A percentile compares a stretch with the other conserved stretches of the same genome.
phyloP scores from a whole-genome alignment of 331 rosid species.

The Pyrus hybrid region DNA sequence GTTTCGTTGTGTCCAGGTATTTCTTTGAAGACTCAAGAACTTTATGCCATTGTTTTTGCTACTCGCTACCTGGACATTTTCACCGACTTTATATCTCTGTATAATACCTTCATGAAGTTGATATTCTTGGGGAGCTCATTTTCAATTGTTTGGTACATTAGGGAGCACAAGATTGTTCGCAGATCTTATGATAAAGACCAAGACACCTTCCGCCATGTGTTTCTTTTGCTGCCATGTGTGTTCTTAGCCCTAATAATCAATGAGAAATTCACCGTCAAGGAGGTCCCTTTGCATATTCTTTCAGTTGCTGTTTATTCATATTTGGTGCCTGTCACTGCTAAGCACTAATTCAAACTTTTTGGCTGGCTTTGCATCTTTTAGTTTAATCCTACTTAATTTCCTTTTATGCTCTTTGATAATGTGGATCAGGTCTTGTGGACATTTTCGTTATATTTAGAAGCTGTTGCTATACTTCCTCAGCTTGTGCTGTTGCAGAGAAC shows the following conservation, averaged over 20 bases:
- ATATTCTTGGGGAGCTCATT: slow-evolving; percentile 78
- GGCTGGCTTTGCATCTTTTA: not conserved
- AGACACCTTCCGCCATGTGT: slow-evolving; percentile 63
- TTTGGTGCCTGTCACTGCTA: not conserved
- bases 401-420: not conserved
- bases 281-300: slow-evolving; percentile 25
- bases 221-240: slow-evolving; percentile 56
- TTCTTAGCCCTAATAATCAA: slow-evolving; percentile 48
- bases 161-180: slow-evolving; percentile 64
- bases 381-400: not conserved
- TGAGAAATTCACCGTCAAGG: slow-evolving; percentile 60
- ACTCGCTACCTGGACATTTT: slow-evolving; percentile 70
- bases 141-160: slow-evolving; percentile 72
- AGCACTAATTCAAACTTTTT: not conserved
- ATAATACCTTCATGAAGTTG: slow-evolving; percentile 62
- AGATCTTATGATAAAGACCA: slow-evolving; percentile 74
- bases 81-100: slow-evolving; percentile 44
- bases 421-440: slow-evolving; percentile 25
- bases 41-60: slow-evolving; percentile 60
- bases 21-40: slow-evolving; percentile 78
- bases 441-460: slow-evolving; percentile 22
- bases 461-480: slow-evolving; percentile 29
- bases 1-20: slow-evolving; percentile 38
- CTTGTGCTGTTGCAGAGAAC: slow-evolving; percentile 30
- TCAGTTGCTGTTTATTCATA: not conserved